Conservation (phyloP, 176 grass and related monocot species). For the Oryza punctata region DNA sequence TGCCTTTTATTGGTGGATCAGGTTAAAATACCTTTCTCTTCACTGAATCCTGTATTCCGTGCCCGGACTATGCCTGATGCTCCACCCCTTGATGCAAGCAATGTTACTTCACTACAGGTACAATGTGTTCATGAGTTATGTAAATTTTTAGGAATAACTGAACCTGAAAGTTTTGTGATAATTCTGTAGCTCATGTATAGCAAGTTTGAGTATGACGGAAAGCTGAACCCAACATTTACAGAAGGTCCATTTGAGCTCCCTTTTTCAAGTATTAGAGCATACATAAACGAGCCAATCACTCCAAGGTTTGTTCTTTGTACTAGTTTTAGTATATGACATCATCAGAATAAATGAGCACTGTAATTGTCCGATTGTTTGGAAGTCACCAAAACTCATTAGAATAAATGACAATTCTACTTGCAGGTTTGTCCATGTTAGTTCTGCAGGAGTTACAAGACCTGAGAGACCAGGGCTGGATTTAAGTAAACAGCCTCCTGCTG, state of each 20-base stretch:
- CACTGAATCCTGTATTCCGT: constrained; percentile 76
- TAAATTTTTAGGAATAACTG: constrained; percentile 19
- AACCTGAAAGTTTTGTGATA: constrained; percentile 13
- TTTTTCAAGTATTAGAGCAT: constrained; percentile 85
- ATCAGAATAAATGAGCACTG: constrained; percentile 1
- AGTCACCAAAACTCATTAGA: background rate
- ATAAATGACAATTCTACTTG: constrained; percentile 23
- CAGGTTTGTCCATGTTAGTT: constrained; percentile 93
- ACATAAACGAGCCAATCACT: constrained; percentile 78
- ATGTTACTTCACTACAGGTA: constrained; percentile 83
- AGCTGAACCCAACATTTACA: constrained; percentile 87
- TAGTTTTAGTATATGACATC: constrained; percentile 16
- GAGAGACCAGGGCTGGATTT: constrained; percentile 93
- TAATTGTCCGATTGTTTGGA: constrained; percentile 7
- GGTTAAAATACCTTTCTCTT: constrained; percentile 84
- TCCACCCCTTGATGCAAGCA: constrained; percentile 80
- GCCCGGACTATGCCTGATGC: constrained; percentile 84
- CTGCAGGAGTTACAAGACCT: constrained; percentile 94
- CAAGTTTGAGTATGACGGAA: constrained; percentile 98
- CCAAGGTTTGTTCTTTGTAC: constrained; percentile 70
- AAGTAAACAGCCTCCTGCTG: constrained; percentile 96
- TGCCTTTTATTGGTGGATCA: constrained; percentile 46
- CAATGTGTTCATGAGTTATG: background rate
- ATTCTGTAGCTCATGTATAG: constrained; percentile 97
- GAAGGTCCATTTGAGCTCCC: constrained; percentile 97